Evolutionary conservation across 306 rosid species (phyloP).

Genomic region (Fragaria vesca): DNA sequence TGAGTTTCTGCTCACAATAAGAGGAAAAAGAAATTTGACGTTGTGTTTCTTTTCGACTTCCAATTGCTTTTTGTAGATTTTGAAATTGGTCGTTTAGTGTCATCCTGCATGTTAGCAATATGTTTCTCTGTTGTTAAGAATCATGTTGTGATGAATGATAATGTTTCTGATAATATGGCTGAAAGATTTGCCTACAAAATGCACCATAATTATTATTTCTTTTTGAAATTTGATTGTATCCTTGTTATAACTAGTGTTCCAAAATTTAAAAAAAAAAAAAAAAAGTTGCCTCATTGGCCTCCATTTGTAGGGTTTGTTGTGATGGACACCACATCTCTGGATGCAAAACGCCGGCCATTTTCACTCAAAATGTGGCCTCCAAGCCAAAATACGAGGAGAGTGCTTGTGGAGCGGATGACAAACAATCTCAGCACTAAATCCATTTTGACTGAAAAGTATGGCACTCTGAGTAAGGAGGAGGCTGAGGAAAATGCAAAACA

Average conservation of each 20-base stretch:
- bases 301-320: slow-evolving; percentile 44
- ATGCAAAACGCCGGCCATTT: slow-evolving; percentile 58
- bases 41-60: not conserved
- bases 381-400: slow-evolving; percentile 81
- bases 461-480: slow-evolving; percentile 59
- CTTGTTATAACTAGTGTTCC: not conserved
- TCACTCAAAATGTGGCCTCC: slow-evolving; percentile 98
- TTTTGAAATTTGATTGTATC: not conserved
- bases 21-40: not conserved
- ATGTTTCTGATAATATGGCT: not conserved
- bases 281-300: not conserved
- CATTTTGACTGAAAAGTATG: slow-evolving; percentile 83
- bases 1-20: not conserved
- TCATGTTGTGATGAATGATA: not conserved
- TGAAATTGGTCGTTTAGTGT: not conserved
- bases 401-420: slow-evolving; percentile 81
- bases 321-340: slow-evolving; percentile 50
- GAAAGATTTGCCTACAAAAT: not conserved
- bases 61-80: not conserved
- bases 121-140: not conserved
- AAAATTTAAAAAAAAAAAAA: not conserved
- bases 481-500: slow-evolving; percentile 79
- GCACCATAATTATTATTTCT: not conserved
- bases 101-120: not conserved
- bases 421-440: slow-evolving; percentile 73